Evolutionary conservation across 2,329 filamentous ascomycete species (phyloP), one percentile per base, ranked within the genome.

Genomic region (Penicillium nordicum): DNA sequence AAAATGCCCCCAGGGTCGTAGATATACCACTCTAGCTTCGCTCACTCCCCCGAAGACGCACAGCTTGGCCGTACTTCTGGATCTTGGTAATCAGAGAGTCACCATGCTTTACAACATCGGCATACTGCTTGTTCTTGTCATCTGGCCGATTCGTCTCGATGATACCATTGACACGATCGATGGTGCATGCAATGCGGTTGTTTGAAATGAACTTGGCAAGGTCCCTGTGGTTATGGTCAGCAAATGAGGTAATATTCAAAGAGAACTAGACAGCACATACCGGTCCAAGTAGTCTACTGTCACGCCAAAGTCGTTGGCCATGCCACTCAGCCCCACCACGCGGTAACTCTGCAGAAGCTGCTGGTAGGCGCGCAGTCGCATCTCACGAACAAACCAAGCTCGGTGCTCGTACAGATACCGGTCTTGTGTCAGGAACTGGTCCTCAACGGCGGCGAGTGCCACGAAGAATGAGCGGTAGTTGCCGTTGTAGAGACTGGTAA

Each of bases 81-180:
- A 99, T 81, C 83, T 99, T 99, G 57, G 94, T 99, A 74, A 99
- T 97, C 61, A 99, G 83, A 77, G 96, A 90, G 76, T 99, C 94
- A 32, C 94, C 94, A 74, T 97, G 94, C 79, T 94, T 94, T 59
- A 99, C 92, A 37, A 97, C 92, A 68, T 99, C 94, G 68, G 92
- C 89, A 78, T 99, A 99, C 79, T 99, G 94, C 84, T 96, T 97
- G 83, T 97, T 97, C 87, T 99, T 99, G 80, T 96, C 92, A 73
- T 97, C 94, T 9, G 93, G 92, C 53, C 94, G 85, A 79, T 97
- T 97, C 43, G 94, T 99, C 83, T 97, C 94, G 69, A 99, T 97
- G 66, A 97, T 89, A 64, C 93, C 94, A 57, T 92, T 90, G 63
- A 99, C 94, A 53, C 94, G 90, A 78, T 99, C 94, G 67, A 99